These are phyloP conservation scores for Blastobotrys muscicola DNA, from an alignment of 805 yeast species.

Conservation along the genomic window DNA sequence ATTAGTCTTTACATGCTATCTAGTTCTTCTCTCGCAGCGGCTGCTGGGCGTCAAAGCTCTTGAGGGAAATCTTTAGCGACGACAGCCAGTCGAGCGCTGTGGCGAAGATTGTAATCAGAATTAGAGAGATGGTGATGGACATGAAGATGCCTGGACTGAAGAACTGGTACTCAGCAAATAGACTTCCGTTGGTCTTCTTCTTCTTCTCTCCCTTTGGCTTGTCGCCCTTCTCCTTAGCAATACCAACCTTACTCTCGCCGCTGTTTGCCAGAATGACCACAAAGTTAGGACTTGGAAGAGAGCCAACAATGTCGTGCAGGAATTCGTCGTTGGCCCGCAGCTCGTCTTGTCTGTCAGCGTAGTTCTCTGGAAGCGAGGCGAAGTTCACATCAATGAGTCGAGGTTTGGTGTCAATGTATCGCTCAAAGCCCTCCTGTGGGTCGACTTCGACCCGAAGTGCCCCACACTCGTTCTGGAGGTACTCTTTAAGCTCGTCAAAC, in stretches of 20 bases:
- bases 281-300: conserved; percentile 26
- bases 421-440: conserved; percentile 35
- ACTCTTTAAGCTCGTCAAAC: conserved; percentile 31
- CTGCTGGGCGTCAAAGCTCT: conserved; percentile 52
- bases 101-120: conserved; percentile 47
- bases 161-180: conserved; percentile 58
- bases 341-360: conserved; percentile 4
- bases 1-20: no score
- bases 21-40: not conserved
- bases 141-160: conserved; percentile 78
- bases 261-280: conserved; percentile 22
- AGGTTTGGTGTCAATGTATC: conserved; percentile 53
- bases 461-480: conserved; percentile 41
- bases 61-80: conserved; percentile 66
- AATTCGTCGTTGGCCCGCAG: conserved; percentile 19
- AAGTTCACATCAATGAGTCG: conserved; percentile 55
- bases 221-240: not conserved
- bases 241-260: not conserved
- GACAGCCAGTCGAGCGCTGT: conserved; percentile 65
- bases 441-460: conserved; percentile 38
- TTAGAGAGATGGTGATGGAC: conserved; percentile 54
- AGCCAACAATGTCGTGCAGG: conserved; percentile 22
- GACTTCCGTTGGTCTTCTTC: conserved; percentile 8
- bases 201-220: conserved; percentile 1
- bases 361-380: conserved; percentile 36